Evolutionary conservation across 257 asterid genomes (phyloP).

Genomic region (Penstemon newberryi): DNA sequence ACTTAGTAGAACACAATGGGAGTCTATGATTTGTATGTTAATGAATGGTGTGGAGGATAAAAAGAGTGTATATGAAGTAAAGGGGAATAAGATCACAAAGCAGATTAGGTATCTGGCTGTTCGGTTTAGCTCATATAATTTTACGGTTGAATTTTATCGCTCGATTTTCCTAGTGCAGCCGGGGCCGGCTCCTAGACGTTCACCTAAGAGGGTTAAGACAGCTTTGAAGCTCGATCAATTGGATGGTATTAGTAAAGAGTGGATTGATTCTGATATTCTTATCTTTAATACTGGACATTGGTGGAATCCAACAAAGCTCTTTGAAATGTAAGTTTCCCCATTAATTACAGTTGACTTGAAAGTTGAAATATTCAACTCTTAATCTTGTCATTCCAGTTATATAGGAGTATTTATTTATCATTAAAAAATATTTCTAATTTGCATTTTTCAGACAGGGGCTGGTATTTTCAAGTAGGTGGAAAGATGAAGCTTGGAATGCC

Average conservation of each 20-base stretch:
- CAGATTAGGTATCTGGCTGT: constrained; percentile 72
- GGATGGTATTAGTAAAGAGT: constrained; percentile 73
- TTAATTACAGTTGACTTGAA: constrained; percentile 12
- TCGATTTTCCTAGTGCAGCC: constrained; percentile 86
- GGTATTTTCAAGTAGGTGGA: constrained; percentile 88
- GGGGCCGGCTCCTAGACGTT: constrained; percentile 54
- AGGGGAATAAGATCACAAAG: constrained; percentile 75
- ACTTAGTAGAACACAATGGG: constrained; percentile 92
- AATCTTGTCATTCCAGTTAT: background rate
- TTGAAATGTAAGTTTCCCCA: constrained; percentile 62
- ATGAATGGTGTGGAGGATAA: constrained; percentile 79
- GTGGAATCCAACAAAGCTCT: constrained; percentile 88
- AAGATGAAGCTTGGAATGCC: constrained; percentile 85
- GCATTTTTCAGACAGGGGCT: constrained; percentile 84
- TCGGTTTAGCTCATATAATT: constrained; percentile 49
- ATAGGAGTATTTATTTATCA: constrained; percentile 4
- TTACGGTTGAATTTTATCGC: constrained; percentile 80
- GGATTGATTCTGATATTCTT: constrained; percentile 83
- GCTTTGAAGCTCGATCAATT: constrained; percentile 61
- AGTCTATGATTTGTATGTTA: constrained; percentile 86
- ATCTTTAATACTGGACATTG: constrained; percentile 90
- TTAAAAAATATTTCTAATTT: constrained; percentile 40
- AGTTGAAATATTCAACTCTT: background rate
- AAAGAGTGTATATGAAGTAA: constrained; percentile 72
- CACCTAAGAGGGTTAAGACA: constrained; percentile 84